Base-by-base conservation (phyloP, 108 stramenopile genomes). In the Epithemia pelagica region DNA sequence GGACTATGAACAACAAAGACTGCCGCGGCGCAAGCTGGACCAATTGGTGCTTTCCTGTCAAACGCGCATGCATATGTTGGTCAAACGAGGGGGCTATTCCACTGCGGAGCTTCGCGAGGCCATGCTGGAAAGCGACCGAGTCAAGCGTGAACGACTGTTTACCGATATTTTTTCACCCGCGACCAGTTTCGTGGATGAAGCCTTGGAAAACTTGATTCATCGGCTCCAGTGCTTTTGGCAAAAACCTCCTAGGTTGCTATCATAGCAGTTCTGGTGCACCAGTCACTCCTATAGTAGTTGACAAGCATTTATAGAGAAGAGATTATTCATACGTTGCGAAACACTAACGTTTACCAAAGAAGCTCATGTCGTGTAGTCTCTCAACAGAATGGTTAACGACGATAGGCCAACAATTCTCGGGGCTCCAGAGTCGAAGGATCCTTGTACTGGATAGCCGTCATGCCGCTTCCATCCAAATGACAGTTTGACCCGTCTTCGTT, bases 401-500 rank as follows among this genome's bases (percentile, higher is more conserved):
- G n/a, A n/a, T 18, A 23, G 18, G 30, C 64, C 57, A 64, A 23
- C 51, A 64, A 54, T 15, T 54, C 22, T 54, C 21, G 7, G 56
- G 56, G 26, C 7, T 31, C 51, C 30, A 52, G n/a, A n/a, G n/a
- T n/a, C 8, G 75, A 81, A 18, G 80, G 80, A 67, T 81, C 80
- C 21, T 61, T 27, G 55, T 72, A 80, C 26, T 28, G 21, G 7
- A 60, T 28, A 18, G 59, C 21, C 19, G 54, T 28, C 54, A 74
- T 26, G 26, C 61, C 30, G 21, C 30, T 31, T 2, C 30, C 33
- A 2, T 24, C 28, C 0, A 66, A 62, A 32, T 54, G 58, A 24
- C 86, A 91, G 32, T 78, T 73, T 2, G 58, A 53, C 28, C 89
- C 86, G 62, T 85, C 76, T 66, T 84, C 85, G 59, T 58, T 62